These are phyloP conservation scores for Symbiodinium pilosum DNA, from an alignment of 73 alveolate genomes.

Conservation along the genomic window DNA sequence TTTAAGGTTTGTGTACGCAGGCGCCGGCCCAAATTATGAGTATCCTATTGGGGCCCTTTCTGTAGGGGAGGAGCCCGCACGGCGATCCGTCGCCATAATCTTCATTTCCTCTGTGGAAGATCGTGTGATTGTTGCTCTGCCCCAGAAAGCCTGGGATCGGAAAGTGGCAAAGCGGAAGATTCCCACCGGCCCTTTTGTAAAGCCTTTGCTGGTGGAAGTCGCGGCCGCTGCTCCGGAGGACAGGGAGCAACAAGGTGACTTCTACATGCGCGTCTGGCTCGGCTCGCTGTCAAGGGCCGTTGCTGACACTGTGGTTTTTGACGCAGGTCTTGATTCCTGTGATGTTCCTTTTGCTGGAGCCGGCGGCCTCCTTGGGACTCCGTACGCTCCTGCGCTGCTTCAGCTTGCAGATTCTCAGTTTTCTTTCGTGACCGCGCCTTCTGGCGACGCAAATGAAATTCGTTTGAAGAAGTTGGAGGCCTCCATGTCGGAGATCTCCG, in stretches of 20 bases:
- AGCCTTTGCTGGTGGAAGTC: neutral
- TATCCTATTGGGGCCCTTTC: neutral
- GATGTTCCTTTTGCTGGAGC: neutral
- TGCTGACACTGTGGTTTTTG: neutral
- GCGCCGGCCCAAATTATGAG: neutral
- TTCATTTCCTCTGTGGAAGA: neutral
- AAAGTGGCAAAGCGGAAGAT: neutral
- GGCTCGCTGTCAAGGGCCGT: neutral
- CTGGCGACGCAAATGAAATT: neutral
- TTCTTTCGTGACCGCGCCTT: neutral
- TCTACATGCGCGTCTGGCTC: neutral
- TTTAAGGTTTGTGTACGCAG: neutral
- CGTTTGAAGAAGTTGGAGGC: neutral
- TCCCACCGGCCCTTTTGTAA: neutral
- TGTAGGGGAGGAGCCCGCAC: neutral
- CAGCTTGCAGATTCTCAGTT: neutral
- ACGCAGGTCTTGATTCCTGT: neutral
- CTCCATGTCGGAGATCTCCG: neutral
- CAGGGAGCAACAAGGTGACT: neutral
- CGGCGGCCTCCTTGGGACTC: no score
- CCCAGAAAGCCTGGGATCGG: neutral
- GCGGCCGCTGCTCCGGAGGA: neutral
- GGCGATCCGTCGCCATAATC: neutral
- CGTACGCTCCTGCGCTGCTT: neutral
- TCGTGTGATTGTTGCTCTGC: neutral